Base-by-base conservation (phyloP, 2,329 filamentous ascomycete species). In the Drechslerella coelobrocha region DNA sequence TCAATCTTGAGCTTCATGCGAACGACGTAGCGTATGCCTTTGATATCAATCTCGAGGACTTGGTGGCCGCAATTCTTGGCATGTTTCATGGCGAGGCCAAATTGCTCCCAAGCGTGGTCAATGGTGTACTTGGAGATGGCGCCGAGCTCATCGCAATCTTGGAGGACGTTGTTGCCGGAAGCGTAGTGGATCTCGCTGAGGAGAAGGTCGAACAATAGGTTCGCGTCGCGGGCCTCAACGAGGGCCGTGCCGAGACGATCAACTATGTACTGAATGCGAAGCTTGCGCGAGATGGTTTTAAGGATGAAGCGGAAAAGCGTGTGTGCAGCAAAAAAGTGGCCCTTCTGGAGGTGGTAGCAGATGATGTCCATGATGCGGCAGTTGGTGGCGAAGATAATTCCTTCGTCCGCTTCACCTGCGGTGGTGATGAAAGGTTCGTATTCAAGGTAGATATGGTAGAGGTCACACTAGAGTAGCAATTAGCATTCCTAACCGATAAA, bases 321-420 rank as follows among this genome's bases (percentile, higher is more conserved):
- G 24, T 63, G 31, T 14, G 47, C 31, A 14, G 59, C 54, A 27
- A 71, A 63, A 45, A 63, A 54, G 48, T 55, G 54, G 47, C 59
- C 66, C 0, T 31, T 31, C 39, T 63, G n/a, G 21, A 71, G 50
- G 26, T 63, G 54, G 14, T 55, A 24, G 4, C 31, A 29, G n/a
- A 71, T 43, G n/a, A 68, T 31, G 0, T 31, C 10, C 10, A 66
- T 43, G 1, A 57, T 37, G 10, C 29, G 47, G 12, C 8, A 2
- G 26, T 54, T 65, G 34, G 37, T 26, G 17, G 21, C 10, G n/a
- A 7, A 45, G 26, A 17, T 34, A 3, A 0, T 59, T 52, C 5
- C n/a, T 4, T 17, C n/a, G 14, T 21, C 21, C 23, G 9, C 27
- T 9, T 14, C 8, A 19, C 45, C 48, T 1, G 14, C 9, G 6